Evolutionary conservation across 768 basidiomycete genomes (phyloP), one percentile per base, ranked within the genome.

Genomic region (Macrolepiota fuliginosa): DNA sequence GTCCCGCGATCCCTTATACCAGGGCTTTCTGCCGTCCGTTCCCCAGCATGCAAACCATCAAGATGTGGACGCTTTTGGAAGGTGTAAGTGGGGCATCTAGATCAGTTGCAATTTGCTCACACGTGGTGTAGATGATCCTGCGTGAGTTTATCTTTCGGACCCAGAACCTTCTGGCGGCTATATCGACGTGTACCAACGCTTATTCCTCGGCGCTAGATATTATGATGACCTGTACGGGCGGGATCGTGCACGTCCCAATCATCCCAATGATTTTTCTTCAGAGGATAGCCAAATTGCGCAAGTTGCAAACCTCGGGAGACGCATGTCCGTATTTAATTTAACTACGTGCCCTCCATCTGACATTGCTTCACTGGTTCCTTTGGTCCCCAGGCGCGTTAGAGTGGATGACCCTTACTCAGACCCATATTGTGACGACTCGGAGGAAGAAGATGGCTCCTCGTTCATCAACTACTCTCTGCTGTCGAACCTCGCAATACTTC

Each of bases 401-500:
- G 82, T 78, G 27, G 80, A 82, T 4, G 77, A 74, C 37, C 79
- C 17, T 80, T 3, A 35, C 24, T 15, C 39, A 11, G 78, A 77
- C 2, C 79, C 80, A 9, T 84, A 80, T n/a, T n/a, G n/a, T 61
- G 86, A 83, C 76, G 85, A 87, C 24, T 81, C 82, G 13, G 81
- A 80, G 24, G 91, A 94, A 54, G 63, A 66, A 39, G 65, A 66
- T 36, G 61, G 54, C 54, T 83, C 80, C 61, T 83, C 88, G 15
- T 97, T 94, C 68, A 88, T 98, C 72, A 95, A 96, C 71, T 91
- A 92, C 56, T 86, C 92, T 15, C 77, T 97, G 47, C 79, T 98
- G 60, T 90, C 88, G 35, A 90, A 99, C 71, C 84, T 97, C 51
- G 95, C 94, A 1, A 89, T 96, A 37, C 88, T 92, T 70, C 75